phyloP scores from a whole-genome alignment of 2,329 filamentous ascomycete genomes.

The Chrysoporthe puriensis region DNA sequence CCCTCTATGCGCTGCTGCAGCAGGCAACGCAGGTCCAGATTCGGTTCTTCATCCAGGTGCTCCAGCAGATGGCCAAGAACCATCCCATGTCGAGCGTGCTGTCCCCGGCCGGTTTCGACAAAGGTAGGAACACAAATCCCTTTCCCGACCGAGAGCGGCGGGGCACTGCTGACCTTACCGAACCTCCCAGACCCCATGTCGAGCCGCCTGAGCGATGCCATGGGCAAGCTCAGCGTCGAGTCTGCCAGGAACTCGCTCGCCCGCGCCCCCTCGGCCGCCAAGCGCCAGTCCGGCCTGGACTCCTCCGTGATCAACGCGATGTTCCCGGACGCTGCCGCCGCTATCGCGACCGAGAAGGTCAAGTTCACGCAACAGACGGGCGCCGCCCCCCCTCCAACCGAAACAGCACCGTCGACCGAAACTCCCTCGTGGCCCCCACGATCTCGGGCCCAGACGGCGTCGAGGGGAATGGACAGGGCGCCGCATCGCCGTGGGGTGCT shows the following conservation, averaged over 20 bases:
- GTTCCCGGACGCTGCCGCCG: slow-evolving; percentile 97
- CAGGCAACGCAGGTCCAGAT: slow-evolving; percentile 99
- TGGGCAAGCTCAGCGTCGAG: slow-evolving; percentile 91
- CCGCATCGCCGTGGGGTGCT: slow-evolving; percentile 80
- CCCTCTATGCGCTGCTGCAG: slow-evolving; percentile 91
- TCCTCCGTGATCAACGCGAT: slow-evolving; percentile 94
- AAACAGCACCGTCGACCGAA: slow-evolving; percentile 83
- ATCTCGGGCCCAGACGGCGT: slow-evolving; percentile 71
- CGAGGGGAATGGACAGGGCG: slow-evolving; percentile 65
- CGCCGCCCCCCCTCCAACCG: slow-evolving; percentile 88
- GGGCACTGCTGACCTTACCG: slow-evolving; percentile 16
- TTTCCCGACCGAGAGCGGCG: too few relatives aligned
- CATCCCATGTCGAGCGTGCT: slow-evolving; percentile 96
- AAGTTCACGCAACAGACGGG: slow-evolving; percentile 96
- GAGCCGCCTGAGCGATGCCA: slow-evolving; percentile 90
- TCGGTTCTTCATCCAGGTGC: slow-evolving; percentile 96
- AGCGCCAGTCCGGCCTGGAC: slow-evolving; percentile 94
- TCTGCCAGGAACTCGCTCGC: slow-evolving; percentile 84
- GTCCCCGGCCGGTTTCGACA: slow-evolving; percentile 95
- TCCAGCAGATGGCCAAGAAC: slow-evolving; percentile 98
- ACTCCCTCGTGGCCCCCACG: slow-evolving; percentile 73
- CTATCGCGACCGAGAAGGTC: slow-evolving; percentile 97
- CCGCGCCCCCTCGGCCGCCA: slow-evolving; percentile 77
- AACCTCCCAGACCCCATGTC: slow-evolving; percentile 88
- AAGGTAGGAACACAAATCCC: slow-evolving; percentile 61